Evolutionary conservation across 2,329 filamentous ascomycete genomes (phyloP).

Genomic region (Stagonosporopsis tanaceti): DNA sequence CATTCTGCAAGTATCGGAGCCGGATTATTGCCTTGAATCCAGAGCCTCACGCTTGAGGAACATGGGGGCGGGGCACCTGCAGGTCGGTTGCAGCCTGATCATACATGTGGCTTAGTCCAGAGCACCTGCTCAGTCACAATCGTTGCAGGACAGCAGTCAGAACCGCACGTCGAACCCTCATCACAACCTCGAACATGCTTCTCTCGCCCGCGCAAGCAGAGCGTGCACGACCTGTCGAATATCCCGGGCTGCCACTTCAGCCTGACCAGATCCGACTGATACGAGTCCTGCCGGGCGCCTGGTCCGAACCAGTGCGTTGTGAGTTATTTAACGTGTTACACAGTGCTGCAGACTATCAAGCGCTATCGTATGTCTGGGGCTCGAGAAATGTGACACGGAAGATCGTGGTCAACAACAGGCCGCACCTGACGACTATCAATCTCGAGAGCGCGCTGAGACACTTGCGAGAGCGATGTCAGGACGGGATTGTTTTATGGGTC

Average conservation of each 20-base stretch:
- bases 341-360: neutral
- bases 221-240: neutral
- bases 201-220: too few species aligned
- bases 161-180: too few species aligned
- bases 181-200: too few species aligned
- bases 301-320: neutral
- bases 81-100: too few species aligned
- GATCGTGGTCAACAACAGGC: neutral
- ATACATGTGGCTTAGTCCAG: too few species aligned
- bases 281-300: neutral
- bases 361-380: neutral
- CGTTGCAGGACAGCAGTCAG: too few species aligned
- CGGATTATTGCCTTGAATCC: too few species aligned
- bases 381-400: neutral
- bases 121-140: too few species aligned
- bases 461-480: neutral
- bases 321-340: neutral
- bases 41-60: too few species aligned
- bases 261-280: neutral
- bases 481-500: neutral
- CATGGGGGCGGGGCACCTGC: too few species aligned
- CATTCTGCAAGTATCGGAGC: too few species aligned
- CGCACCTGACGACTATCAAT: neutral
- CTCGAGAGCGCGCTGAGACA: neutral
- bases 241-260: neutral